Evolutionary conservation across 495 filamentous ascomycete species (phyloP).

Genomic region (Podospora sp.): DNA sequence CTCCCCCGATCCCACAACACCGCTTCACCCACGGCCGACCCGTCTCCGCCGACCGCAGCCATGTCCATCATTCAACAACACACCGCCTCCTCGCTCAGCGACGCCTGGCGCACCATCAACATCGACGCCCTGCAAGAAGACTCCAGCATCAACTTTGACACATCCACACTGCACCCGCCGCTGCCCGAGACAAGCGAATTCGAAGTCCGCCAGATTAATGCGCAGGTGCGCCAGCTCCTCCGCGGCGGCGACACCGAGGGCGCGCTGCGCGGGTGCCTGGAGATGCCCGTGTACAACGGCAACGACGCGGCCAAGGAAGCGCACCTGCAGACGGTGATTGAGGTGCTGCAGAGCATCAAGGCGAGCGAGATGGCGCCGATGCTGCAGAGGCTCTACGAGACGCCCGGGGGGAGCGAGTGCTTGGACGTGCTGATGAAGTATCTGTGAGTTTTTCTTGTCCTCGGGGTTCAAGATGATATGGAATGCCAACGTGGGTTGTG

Average conservation of each 20-base stretch:
- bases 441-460: constrained; percentile 51
- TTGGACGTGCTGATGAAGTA: constrained; percentile 80
- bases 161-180: constrained; percentile 74
- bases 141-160: constrained; percentile 82
- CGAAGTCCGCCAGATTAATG: constrained; percentile 71
- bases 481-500: neutral
- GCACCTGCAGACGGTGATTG: constrained; percentile 77
- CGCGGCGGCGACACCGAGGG: constrained; percentile 83
- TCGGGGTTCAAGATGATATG: neutral
- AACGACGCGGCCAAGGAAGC: constrained; percentile 72
- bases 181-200: constrained; percentile 65
- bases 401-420: constrained; percentile 70
- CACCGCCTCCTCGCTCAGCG: constrained; percentile 51
- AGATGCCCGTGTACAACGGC: constrained; percentile 62
- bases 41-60: constrained; percentile 11
- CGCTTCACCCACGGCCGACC: constrained; percentile 10
- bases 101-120: constrained; percentile 89
- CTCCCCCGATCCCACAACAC: neutral
- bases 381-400: constrained; percentile 71
- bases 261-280: constrained; percentile 75
- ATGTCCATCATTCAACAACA: constrained; percentile 64
- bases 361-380: constrained; percentile 88
- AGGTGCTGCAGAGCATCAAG: constrained; percentile 88
- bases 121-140: constrained; percentile 90
- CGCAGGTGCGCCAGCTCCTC: constrained; percentile 82